Evolutionary conservation across 139 green algal genomes (phyloP), one percentile per base, ranked within the genome.

Genomic region (Parachlorella kessleri): DNA sequence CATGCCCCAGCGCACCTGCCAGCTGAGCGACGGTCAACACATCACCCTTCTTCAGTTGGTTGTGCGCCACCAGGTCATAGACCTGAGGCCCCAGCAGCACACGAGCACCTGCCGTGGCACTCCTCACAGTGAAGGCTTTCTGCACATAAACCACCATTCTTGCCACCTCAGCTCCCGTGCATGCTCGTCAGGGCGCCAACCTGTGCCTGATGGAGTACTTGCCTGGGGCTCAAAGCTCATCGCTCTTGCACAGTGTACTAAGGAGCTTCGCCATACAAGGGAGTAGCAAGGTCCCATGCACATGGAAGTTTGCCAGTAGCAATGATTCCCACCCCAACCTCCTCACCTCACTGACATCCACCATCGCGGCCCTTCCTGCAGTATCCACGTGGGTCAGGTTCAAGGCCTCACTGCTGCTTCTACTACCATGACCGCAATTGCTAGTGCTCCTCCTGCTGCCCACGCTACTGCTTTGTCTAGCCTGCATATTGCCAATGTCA

Each of bases 1-100:
- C n/a, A n/a, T n/a, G n/a, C n/a, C n/a, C n/a, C n/a, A n/a, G n/a
- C 67, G 28, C 76, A 77, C 79, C 85, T 2, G 96, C 96, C 41
- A 99, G 72, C 84, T 95, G 87, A 0, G 96, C 92, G 18, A 94
- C 85, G 5, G 80, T 87, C 30, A 99, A 83, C 39, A 99, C 96
- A 53, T 98, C 93, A 0, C 96, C 96, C 80, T 99, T 98, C 3
- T 81, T 79, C 33, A 96, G 24, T 30, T 80, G 32, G 82, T 98
- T 97, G 26, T 64, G 41, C 0, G 64, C 66, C 10, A 98, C 91
- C 30, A 92, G 69, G 6, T 71, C 37, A 69, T 88, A 98, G 1
- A 92, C 93, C 4, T 66, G 38, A 0, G 24, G 41, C 1, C 91
- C 93, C 36, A 98, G 81, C 18, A 85, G 63, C 41, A 98, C 93